A percentile compares a stretch with the other conserved stretches of the same genome.
phyloP scores from a whole-genome alignment of 192 early-diverging fungal species.

The Rhizoclosmatium sp. region DNA sequence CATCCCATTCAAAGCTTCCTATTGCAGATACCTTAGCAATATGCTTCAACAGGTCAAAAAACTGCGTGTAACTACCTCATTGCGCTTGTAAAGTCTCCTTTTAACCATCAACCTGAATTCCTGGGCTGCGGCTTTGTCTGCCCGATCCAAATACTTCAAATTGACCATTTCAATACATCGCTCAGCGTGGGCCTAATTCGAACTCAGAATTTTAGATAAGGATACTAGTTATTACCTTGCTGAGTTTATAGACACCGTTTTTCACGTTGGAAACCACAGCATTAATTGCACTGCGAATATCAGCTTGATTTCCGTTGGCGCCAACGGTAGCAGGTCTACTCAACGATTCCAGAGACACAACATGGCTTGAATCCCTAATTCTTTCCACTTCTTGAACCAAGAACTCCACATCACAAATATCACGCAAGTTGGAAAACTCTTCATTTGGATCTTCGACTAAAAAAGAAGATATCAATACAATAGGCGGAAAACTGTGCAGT shows the following conservation, averaged over 20 bases:
- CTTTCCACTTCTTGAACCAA: conserved; percentile 59
- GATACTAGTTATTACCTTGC: conserved; percentile 60
- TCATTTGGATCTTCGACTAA: conserved; percentile 95
- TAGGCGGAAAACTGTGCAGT: not conserved
- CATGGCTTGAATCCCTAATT: conserved; percentile 50
- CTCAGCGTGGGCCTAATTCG: conserved; percentile 74
- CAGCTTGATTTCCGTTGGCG: not conserved
- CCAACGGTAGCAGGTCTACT: not conserved
- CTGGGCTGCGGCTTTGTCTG: conserved; percentile 53
- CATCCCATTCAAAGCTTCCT: conserved; percentile 74
- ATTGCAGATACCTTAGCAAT: not conserved
- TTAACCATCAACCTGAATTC: conserved; percentile 85
- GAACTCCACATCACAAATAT: conserved; percentile 79
- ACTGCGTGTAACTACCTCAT: conserved; percentile 53
- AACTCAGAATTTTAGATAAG: not conserved
- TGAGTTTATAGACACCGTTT: conserved; percentile 74
- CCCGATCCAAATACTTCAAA: conserved; percentile 64
- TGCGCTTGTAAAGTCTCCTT: conserved; percentile 80
- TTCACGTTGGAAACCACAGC: conserved; percentile 56
- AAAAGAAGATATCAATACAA: not conserved
- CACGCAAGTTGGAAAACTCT: conserved; percentile 84
- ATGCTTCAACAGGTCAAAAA: conserved; percentile 2
- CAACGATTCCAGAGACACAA: not conserved
- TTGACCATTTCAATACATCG: conserved; percentile 84
- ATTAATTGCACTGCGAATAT: conserved; percentile 54